Base-by-base conservation (phyloP, 1,284 basidiomycete genomes). In the Melampsora larici-populina region DNA sequence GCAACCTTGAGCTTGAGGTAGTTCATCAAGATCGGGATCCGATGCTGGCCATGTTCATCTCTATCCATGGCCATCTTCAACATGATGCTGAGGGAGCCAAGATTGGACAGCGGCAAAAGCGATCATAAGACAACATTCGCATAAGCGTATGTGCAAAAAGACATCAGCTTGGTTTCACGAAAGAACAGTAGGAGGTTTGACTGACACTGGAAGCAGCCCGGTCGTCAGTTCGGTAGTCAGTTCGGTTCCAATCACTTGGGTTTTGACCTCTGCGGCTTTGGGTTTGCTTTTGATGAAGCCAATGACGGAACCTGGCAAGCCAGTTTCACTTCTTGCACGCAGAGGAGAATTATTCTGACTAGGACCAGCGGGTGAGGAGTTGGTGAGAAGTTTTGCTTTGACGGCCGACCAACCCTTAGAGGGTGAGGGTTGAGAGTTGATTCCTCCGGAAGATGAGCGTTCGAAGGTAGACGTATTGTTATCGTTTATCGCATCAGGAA, bases 21-120 rank as follows among this genome's bases (percentile, higher is more conserved):
- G 82, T 96, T 94, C 79, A 98, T 88, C 33, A 99, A 87, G 2
- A 93, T 87, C 0, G 95, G 95, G 6, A 98, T 89, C 43, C 94
- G 89, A 51, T 92, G 88, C 78, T 90, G 88, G 9, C 88, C 90
- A 80, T 91, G 90, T 85, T 98, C 95, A 83, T 97, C 95, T 46
- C 92, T 88, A 82, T 97, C 94, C 75, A 98, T 88, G 89, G 92
- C 93, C 80, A 97, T 89, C 69, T 91, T 90, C 69, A 96, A 85
- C 86, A 96, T 91, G 79, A 94, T 68, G 36, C 74, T 76, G 69
- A n/a, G n/a, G 82, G 64, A 9, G 79, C 75, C 31, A 79, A 55
- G 31, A 51, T 36, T 36, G 36, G 36, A 36, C 36, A 36, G 36
- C 36, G 5, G 36, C 9, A 36, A n/a, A n/a, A n/a, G n/a, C n/a